Evolutionary conservation across 2,329 filamentous ascomycete species (phyloP).

Genomic region (Boeremia exigua): DNA sequence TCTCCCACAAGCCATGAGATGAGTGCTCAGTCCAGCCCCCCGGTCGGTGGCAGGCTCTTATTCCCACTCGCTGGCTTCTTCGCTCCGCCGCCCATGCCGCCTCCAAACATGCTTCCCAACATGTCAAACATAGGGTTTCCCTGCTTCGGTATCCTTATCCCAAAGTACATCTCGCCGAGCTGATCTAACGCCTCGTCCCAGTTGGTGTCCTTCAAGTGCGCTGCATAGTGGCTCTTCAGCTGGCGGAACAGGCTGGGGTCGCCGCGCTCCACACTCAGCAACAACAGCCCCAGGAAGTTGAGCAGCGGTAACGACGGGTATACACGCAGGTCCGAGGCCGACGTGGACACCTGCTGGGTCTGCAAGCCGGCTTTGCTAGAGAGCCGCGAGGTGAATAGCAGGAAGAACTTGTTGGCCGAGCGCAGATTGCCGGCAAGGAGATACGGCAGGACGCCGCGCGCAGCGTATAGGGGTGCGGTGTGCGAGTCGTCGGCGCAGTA

Average conservation of each 20-base stretch:
- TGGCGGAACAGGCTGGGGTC: slow-evolving; percentile 79
- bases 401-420: slow-evolving; percentile 82
- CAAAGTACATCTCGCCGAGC: slow-evolving; percentile 97
- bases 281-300: slow-evolving; percentile 87
- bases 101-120: slow-evolving; percentile 95
- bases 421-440: slow-evolving; percentile 88
- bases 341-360: slow-evolving; percentile 80
- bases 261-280: slow-evolving; percentile 83
- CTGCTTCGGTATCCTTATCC: slow-evolving; percentile 84
- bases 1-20: background rate
- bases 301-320: slow-evolving; percentile 92
- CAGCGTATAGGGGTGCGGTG: slow-evolving; percentile 84
- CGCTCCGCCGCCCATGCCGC: slow-evolving; percentile 62
- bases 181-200: slow-evolving; percentile 84
- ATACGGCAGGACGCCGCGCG: slow-evolving; percentile 87
- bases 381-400: slow-evolving; percentile 74
- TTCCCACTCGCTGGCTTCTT: slow-evolving; percentile 56
- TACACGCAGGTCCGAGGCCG: slow-evolving; percentile 75
- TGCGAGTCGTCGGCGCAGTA: slow-evolving; percentile 89
- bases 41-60: slow-evolving; percentile 34
- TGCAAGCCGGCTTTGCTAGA: slow-evolving; percentile 68
- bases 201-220: slow-evolving; percentile 75
- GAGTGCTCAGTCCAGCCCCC: slow-evolving; percentile 40
- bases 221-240: slow-evolving; percentile 79
- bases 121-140: slow-evolving; percentile 95